Conservation (phyloP, 179 eudicot genomes). For the Silene coronaria region DNA sequence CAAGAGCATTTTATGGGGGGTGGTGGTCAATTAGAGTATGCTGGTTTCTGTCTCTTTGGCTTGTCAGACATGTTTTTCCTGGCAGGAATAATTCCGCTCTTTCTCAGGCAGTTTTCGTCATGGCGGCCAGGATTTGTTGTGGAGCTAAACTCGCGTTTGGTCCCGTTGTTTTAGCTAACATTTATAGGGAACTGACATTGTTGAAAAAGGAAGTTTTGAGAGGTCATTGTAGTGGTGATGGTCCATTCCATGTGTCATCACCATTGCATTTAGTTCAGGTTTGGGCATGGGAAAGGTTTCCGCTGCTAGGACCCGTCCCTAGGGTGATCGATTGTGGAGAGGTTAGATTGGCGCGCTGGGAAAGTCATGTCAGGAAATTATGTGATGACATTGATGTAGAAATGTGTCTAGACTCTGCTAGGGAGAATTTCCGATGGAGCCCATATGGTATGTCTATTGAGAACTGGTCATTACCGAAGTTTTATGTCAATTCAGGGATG, state of each 20-base stretch:
- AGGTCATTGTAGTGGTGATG: background rate
- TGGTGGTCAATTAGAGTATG: slow-evolving; percentile 28
- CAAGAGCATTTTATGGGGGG: slow-evolving; percentile 22
- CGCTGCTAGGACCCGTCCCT: slow-evolving; percentile 18
- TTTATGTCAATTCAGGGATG: background rate
- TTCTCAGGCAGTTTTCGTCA: slow-evolving; percentile 8
- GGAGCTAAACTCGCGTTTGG: slow-evolving; percentile 35
- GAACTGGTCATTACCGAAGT: background rate
- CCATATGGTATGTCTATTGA: background rate
- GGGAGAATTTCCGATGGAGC: background rate
- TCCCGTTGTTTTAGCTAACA: slow-evolving; percentile 30
- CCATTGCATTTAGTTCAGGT: slow-evolving; percentile 29
- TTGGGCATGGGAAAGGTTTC: slow-evolving; percentile 47
- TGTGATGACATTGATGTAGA: background rate
- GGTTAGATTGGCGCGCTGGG: slow-evolving; percentile 1
- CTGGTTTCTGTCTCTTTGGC: slow-evolving; percentile 37
- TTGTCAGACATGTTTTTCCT: slow-evolving; percentile 40
- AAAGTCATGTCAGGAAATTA: background rate
- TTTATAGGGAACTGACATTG: slow-evolving; percentile 32
- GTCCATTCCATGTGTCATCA: background rate
- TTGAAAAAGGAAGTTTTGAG: slow-evolving; percentile 14
- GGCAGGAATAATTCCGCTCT: background rate
- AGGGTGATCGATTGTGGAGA: background rate
- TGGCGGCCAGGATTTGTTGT: slow-evolving; percentile 34
- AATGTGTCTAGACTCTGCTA: background rate